A percentile compares a stretch with the other conserved stretches of the same genome.
These are phyloP conservation scores for Candida ovalis DNA, from an alignment of 805 yeast species.

Conservation along the genomic window DNA sequence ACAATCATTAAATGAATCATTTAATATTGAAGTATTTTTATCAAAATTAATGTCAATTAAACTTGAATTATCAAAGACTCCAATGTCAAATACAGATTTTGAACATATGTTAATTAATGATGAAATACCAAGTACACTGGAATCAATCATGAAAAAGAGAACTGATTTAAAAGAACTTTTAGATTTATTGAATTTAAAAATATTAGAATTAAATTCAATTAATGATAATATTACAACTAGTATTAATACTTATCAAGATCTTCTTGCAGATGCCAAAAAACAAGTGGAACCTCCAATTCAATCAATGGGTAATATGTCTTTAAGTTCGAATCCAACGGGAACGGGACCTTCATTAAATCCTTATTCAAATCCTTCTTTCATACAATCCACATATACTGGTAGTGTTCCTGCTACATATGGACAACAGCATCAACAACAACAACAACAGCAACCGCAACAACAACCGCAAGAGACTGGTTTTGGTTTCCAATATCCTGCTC, in stretches of 20 bases:
- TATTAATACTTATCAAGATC: slow-evolving; percentile 60
- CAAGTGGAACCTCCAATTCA: slow-evolving; percentile 13
- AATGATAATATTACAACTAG: slow-evolving; percentile 70
- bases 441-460: neutral
- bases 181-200: slow-evolving; percentile 71
- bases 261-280: slow-evolving; percentile 30
- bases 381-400: neutral
- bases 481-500: neutral
- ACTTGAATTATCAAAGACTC: slow-evolving; percentile 32
- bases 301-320: neutral
- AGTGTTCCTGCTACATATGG: neutral
- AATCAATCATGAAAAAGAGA: slow-evolving; percentile 66
- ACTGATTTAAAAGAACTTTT: slow-evolving; percentile 70
- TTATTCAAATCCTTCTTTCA: slow-evolving; percentile 2
- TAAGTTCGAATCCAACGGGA: slow-evolving; percentile 4
- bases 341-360: slow-evolving; percentile 5
- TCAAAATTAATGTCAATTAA: slow-evolving; percentile 43
- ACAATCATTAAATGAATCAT: slow-evolving; percentile 48
- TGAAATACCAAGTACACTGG: slow-evolving; percentile 65
- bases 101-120: slow-evolving; percentile 47
- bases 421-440: neutral
- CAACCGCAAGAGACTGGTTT: slow-evolving; percentile 1
- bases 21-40: slow-evolving; percentile 66
- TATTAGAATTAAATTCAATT: slow-evolving; percentile 71
- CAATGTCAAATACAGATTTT: slow-evolving; percentile 32